Percentiles rank a stretch among this genome's conserved stretches.
These are phyloP conservation scores for Aspergillus unguis DNA, from an alignment of 2,329 filamentous ascomycete species.

Conservation along the genomic window DNA sequence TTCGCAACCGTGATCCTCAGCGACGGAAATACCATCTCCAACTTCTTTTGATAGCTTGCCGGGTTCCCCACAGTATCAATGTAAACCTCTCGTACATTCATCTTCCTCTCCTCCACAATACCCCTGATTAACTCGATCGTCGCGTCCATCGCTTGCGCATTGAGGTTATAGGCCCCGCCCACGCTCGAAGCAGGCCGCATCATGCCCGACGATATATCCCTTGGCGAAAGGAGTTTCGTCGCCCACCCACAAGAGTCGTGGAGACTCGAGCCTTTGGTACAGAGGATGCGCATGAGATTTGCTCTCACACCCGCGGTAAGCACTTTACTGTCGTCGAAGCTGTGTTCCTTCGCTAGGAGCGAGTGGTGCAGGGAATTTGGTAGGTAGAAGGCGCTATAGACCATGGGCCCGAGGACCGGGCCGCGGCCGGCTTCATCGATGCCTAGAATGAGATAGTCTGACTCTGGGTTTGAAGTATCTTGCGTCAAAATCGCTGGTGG, in stretches of 20 bases:
- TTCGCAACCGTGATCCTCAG: slow-evolving; percentile 73
- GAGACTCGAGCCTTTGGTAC: slow-evolving; percentile 59
- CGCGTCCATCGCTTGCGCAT: slow-evolving; percentile 91
- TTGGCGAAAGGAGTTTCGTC: slow-evolving; percentile 73
- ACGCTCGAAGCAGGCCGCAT: slow-evolving; percentile 52
- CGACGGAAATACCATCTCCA: slow-evolving; percentile 80
- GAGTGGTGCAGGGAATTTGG: slow-evolving; percentile 63
- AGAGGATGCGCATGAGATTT: slow-evolving; percentile 67
- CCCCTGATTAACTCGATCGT: slow-evolving; percentile 77
- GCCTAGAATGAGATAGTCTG: slow-evolving; percentile 59
- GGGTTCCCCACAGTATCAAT: slow-evolving; percentile 92
- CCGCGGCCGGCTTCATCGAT: slow-evolving; percentile 93
- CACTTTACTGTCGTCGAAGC: slow-evolving; percentile 94
- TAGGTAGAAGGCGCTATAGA: slow-evolving; percentile 69
- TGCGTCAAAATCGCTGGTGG: slow-evolving; percentile 55
- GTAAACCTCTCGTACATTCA: slow-evolving; percentile 85
- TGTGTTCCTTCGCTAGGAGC: slow-evolving; percentile 73
- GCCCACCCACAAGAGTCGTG: slow-evolving; percentile 76
- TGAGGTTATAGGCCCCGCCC: slow-evolving; percentile 81
- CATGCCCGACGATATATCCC: slow-evolving; percentile 78
- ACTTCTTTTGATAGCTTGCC: slow-evolving; percentile 74
- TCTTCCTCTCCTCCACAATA: slow-evolving; percentile 66
- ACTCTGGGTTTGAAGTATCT: background rate
- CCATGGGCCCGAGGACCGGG: slow-evolving; percentile 79
- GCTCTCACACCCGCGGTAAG: slow-evolving; percentile 77